Percentiles rank a stretch among this genome's conserved stretches.
These are phyloP conservation scores for Eucalyptus dawsonii DNA, from an alignment of 345 rosid species.

Conservation along the genomic window DNA sequence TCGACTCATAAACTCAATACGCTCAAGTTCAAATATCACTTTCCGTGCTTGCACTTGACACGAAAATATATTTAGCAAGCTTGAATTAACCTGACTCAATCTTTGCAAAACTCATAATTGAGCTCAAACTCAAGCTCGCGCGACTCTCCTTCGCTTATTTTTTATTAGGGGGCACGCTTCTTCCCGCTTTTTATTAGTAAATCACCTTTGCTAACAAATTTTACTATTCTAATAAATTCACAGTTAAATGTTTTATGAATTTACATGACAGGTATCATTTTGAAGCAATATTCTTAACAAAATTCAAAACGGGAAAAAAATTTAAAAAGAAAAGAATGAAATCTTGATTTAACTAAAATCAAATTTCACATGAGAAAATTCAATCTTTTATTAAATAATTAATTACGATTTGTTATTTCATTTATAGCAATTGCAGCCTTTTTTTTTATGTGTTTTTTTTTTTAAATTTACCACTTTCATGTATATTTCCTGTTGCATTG, in stretches of 20 bases:
- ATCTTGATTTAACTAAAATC: background rate
- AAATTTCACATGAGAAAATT: background rate
- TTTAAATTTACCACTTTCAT: background rate
- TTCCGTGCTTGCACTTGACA: background rate
- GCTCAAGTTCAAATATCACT: background rate
- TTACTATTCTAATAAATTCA: too few relatives aligned
- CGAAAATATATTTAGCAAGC: background rate
- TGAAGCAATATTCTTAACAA: background rate
- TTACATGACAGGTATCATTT: background rate
- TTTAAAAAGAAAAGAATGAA: too few relatives aligned
- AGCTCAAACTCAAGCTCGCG: background rate
- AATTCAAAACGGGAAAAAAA: background rate
- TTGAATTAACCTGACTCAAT: background rate
- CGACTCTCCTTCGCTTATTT: background rate
- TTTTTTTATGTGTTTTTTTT: background rate
- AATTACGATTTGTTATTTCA: background rate
- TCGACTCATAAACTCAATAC: background rate
- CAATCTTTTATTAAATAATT: background rate
- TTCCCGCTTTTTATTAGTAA: background rate
- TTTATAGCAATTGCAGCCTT: background rate
- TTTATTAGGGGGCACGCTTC: background rate
- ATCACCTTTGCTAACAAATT: background rate
- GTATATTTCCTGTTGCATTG: background rate
- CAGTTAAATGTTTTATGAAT: background rate
- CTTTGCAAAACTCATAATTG: background rate